Conservation (phyloP, 768 basidiomycete species). For the Termitomyces sp. region DNA sequence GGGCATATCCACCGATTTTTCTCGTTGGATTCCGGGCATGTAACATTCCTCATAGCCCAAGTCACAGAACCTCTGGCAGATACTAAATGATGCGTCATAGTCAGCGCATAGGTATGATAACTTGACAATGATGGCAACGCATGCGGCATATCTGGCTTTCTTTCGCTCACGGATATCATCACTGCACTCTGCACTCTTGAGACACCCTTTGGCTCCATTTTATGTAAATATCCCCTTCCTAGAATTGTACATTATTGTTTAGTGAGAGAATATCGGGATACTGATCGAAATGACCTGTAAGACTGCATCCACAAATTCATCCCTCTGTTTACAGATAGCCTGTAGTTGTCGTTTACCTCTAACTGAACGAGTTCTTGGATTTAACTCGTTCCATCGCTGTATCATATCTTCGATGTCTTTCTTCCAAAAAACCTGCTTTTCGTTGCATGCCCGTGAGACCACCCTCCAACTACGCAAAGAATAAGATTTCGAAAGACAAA, state of each 20-base stretch:
- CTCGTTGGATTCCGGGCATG: not conserved
- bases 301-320: constrained; percentile 11
- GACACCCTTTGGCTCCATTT: constrained; percentile 5
- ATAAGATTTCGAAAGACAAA: not conserved
- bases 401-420: constrained; percentile 22
- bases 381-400: constrained; percentile 6
- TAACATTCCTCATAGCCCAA: constrained; percentile 16
- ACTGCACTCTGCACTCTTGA: not conserved
- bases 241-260: too few species aligned
- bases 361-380: constrained; percentile 14
- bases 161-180: not conserved
- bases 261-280: too few species aligned
- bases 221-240: constrained; percentile 8
- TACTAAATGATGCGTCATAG: constrained; percentile 5
- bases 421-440: constrained; percentile 28
- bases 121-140: not conserved
- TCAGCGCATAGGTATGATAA: not conserved
- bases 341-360: constrained; percentile 20
- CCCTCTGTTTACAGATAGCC: constrained; percentile 17
- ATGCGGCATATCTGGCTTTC: constrained; percentile 8
- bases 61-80: constrained; percentile 11
- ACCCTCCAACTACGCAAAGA: constrained; percentile 21
- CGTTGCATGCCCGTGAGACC: constrained; percentile 20
- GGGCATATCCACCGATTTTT: not conserved
- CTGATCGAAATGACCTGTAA: not conserved